Percentiles rank a stretch among this genome's conserved stretches.
Evolutionary conservation across 805 yeast genomes (phyloP).

Genomic region (Cyberlindnera americana): DNA sequence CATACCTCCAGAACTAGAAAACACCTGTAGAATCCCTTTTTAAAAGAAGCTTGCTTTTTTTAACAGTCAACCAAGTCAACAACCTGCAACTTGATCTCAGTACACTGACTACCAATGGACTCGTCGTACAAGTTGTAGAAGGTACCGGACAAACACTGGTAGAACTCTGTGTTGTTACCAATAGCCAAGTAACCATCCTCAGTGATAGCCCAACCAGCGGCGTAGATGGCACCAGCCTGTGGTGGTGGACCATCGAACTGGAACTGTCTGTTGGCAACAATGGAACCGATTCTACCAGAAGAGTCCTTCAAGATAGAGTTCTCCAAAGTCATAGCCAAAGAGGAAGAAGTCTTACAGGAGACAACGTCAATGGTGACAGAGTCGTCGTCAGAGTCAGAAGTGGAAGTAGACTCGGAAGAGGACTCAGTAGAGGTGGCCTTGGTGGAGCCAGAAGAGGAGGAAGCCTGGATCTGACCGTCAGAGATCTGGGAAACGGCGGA

Average conservation of each 20-base stretch:
- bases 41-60: too few species aligned
- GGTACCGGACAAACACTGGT: conserved; percentile 70
- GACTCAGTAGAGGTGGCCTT: conserved; percentile 10
- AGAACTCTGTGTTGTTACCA: conserved; percentile 58
- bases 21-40: too few species aligned
- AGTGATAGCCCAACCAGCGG: conserved; percentile 60
- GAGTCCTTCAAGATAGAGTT: conserved; percentile 52
- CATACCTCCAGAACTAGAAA: too few species aligned
- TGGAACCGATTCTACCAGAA: conserved; percentile 68
- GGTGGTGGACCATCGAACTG: conserved; percentile 87
- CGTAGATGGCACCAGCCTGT: conserved; percentile 72
- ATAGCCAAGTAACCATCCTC: conserved; percentile 59
- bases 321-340: conserved; percentile 54
- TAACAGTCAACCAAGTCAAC: conserved; percentile 43
- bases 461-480: conserved; percentile 1
- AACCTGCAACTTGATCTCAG: conserved; percentile 53
- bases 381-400: too few species aligned
- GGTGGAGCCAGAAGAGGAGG: conserved; percentile 7
- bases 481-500: conserved; percentile 5
- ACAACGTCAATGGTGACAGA: conserved; percentile 8
- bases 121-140: conserved; percentile 78
- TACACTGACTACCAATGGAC: conserved; percentile 58
- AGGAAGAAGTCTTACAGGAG: conserved; percentile 43
- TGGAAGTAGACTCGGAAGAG: conserved; percentile 5
- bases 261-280: conserved; percentile 81